Evolutionary conservation across 441 rosid species (phyloP).

Genomic region (Corymbia calophylla): DNA sequence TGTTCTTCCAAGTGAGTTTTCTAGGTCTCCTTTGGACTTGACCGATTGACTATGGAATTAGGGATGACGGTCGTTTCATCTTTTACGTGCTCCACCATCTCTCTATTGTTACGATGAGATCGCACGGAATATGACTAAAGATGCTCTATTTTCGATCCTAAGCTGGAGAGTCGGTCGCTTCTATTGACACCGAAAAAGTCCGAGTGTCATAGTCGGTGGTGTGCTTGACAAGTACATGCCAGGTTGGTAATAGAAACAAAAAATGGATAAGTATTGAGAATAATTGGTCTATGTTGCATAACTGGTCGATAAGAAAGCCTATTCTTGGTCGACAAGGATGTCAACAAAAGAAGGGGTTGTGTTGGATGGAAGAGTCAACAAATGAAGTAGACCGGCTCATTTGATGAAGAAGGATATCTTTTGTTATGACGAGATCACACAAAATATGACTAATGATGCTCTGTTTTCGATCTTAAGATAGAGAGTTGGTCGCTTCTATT

Average conservation of each 20-base stretch:
- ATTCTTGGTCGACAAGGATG: neutral
- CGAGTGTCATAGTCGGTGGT: neutral
- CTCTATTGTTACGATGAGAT: neutral
- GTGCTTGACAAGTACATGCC: neutral
- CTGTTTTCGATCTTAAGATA: neutral
- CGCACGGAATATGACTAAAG: neutral
- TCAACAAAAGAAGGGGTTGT: neutral
- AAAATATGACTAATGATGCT: neutral
- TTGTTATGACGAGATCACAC: neutral
- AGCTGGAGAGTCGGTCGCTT: neutral
- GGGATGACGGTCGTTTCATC: neutral
- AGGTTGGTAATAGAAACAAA: neutral
- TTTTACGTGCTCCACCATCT: neutral
- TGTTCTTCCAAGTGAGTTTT: neutral
- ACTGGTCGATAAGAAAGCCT: neutral
- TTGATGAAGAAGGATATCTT: neutral
- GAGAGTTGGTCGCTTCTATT: neutral
- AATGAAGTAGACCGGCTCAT: neutral
- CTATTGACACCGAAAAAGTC: neutral
- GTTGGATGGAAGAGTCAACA: neutral
- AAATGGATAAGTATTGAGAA: neutral
- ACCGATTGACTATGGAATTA: neutral
- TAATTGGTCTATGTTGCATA: neutral
- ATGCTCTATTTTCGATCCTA: neutral
- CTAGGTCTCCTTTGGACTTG: neutral